Percentiles rank a stretch among this genome's conserved stretches.
phyloP scores from a whole-genome alignment of 192 early-diverging fungal species.

The Gaertneriomyces sp. region DNA sequence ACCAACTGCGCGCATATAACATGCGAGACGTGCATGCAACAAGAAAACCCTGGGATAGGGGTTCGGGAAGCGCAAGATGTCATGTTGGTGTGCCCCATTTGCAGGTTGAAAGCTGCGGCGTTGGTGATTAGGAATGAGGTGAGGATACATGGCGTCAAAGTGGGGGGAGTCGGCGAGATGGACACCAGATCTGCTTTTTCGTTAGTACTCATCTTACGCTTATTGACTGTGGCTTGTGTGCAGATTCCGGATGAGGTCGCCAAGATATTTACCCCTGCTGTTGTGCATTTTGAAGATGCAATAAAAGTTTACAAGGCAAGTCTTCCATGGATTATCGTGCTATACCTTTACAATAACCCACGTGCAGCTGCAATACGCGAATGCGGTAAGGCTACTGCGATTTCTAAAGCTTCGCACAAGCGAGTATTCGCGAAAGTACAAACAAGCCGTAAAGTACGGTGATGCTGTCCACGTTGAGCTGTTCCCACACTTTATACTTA shows the following conservation, averaged over 20 bases:
- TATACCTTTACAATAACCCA: not conserved
- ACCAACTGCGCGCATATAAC: constrained; percentile 26
- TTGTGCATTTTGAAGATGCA: constrained; percentile 26
- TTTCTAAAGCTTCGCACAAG: constrained; percentile 17
- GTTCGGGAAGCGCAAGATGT: not conserved
- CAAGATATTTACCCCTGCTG: constrained; percentile 21
- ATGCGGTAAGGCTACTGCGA: constrained; percentile 20
- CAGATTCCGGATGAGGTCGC: constrained; percentile 27
- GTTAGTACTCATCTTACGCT: not conserved
- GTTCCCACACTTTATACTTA: no score
- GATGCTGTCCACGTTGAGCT: no score
- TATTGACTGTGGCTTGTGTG: not conserved
- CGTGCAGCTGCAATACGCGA: constrained; percentile 23
- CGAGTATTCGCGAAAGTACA: constrained; percentile 21
- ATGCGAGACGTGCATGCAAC: constrained; percentile 19
- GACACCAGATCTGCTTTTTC: not conserved
- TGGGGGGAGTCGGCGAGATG: not conserved
- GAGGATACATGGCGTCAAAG: not conserved
- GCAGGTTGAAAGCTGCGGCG: constrained; percentile 2
- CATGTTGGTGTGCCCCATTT: constrained; percentile 13
- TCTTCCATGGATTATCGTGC: not conserved
- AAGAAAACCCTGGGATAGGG: constrained; percentile 10
- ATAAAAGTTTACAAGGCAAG: constrained; percentile 25
- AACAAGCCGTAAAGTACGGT: constrained; percentile 15
- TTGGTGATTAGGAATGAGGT: constrained; percentile 20